Percentiles rank a stretch among this genome's conserved stretches.
Conservation (phyloP, 1,139 yeast species). For the Diutina mesorugosa region DNA sequence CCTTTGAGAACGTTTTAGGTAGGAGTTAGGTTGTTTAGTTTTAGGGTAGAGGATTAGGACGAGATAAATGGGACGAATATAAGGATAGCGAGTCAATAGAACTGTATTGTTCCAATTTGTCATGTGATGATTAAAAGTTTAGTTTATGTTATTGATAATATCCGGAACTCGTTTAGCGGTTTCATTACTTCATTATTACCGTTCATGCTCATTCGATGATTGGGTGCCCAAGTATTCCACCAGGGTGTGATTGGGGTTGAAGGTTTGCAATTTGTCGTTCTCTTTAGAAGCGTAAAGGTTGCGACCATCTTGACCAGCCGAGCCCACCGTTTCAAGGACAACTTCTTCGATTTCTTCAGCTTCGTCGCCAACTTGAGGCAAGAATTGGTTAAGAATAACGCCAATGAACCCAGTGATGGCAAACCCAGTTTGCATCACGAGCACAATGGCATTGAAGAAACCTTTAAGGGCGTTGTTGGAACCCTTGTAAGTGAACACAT, state of each 20-base stretch:
- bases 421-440: constrained; percentile 81
- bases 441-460: constrained; percentile 64
- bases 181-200: background rate
- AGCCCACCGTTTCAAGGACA: constrained; percentile 33
- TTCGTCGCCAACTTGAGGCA: constrained; percentile 67
- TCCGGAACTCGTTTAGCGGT: background rate
- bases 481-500: constrained; percentile 69
- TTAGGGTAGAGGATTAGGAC: no score
- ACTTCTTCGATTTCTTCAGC: constrained; percentile 28
- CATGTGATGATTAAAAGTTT: background rate
- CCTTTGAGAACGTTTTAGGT: constrained; percentile 18
- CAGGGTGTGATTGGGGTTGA: background rate
- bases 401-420: constrained; percentile 76
- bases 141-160: background rate
- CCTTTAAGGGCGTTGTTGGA: constrained; percentile 51
- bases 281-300: constrained; percentile 25
- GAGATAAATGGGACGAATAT: no score
- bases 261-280: constrained; percentile 7
- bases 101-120: no score
- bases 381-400: constrained; percentile 51
- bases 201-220: background rate
- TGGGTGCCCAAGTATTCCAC: background rate
- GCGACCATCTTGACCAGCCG: constrained; percentile 29
- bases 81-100: no score
- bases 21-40: no score